Evolutionary conservation across 495 filamentous ascomycete species (phyloP).

Genomic region (Platismatia glauca): DNA sequence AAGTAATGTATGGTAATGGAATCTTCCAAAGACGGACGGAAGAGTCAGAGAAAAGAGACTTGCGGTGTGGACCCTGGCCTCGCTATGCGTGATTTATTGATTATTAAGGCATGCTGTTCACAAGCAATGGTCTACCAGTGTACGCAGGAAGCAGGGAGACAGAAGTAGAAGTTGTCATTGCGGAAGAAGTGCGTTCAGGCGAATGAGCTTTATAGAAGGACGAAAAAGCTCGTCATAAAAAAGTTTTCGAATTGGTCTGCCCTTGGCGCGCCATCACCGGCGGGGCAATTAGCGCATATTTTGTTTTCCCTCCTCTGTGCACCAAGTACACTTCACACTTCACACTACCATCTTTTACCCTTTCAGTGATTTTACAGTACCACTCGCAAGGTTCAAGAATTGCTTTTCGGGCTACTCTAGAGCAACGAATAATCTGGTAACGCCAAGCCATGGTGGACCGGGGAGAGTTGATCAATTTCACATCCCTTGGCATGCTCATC

Average conservation of each 20-base stretch:
- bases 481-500: conserved; percentile 29
- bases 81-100: conserved; percentile 33
- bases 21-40: not conserved
- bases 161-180: not conserved
- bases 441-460: not conserved
- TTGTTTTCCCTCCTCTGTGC: not conserved
- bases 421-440: not conserved
- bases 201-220: not conserved
- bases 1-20: not conserved
- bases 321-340: not conserved
- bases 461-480: not conserved
- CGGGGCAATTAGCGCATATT: not conserved
- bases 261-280: not conserved
- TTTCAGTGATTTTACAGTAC: too few relatives aligned
- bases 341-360: too few relatives aligned
- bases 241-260: not conserved
- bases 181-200: not conserved
- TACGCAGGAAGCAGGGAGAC: not conserved
- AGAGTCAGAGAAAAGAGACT: not conserved
- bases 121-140: conserved; percentile 7
- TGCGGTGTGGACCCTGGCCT: not conserved
- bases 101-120: conserved; percentile 35
- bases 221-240: conserved; percentile 11
- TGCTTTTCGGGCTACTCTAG: not conserved
- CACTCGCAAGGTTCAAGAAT: too few relatives aligned